Conservation (phyloP, 768 basidiomycete genomes). For the Amanita polypyramis region DNA sequence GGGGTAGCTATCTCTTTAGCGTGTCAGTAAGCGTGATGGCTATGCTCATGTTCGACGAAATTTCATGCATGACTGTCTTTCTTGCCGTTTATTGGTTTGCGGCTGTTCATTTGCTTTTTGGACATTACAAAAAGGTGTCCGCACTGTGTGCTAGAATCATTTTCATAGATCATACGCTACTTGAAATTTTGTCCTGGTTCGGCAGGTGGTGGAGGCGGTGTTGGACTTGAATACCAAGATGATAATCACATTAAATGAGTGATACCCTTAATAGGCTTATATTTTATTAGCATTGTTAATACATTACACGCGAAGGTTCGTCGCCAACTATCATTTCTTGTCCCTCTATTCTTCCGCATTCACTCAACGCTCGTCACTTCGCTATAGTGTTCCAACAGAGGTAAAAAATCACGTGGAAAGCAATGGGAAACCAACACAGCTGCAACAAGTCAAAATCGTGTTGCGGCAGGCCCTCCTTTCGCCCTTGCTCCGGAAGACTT, state of each 20-base stretch:
- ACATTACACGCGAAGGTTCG: too few relatives aligned
- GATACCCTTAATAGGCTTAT: too few relatives aligned
- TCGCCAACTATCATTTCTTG: too few relatives aligned
- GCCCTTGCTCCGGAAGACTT: conserved; percentile 8
- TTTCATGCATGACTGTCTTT: background rate
- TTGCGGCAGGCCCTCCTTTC: conserved; percentile 1
- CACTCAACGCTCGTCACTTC: too few relatives aligned
- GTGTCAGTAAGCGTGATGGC: background rate
- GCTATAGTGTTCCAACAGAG: too few relatives aligned
- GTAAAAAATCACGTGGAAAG: conserved; percentile 1
- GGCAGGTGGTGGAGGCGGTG: background rate
- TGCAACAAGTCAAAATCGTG: background rate
- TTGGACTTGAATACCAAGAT: background rate
- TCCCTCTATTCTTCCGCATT: too few relatives aligned
- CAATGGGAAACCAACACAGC: background rate
- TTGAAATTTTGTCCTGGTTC: background rate
- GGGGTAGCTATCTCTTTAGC: background rate
- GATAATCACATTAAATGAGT: too few relatives aligned
- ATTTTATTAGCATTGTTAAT: too few relatives aligned
- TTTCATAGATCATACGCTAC: background rate
- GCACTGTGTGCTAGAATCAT: background rate
- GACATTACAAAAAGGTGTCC: background rate
- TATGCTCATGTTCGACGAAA: background rate
- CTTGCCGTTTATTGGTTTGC: background rate
- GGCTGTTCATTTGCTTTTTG: background rate